phyloP scores from a whole-genome alignment of 371 early-diverging fungal species.

The Mucor piriformis region DNA sequence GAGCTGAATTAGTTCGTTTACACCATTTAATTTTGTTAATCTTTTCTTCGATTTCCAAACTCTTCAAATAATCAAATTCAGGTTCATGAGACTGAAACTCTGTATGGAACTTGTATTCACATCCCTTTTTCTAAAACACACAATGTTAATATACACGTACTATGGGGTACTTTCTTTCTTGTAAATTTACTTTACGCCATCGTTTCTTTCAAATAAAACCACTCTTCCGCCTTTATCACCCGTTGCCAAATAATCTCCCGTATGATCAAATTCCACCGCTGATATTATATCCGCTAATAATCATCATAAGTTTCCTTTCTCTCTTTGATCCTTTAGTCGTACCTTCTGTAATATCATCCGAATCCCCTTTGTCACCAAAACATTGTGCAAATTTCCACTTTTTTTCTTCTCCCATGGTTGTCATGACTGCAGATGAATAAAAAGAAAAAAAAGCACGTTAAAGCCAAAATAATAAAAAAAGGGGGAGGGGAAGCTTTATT shows the following conservation, averaged over 20 bases:
- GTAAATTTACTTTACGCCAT: slow-evolving; percentile 70
- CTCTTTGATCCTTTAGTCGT: slow-evolving; percentile 11
- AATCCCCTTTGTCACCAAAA: slow-evolving; percentile 98
- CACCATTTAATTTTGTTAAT: slow-evolving; percentile 99
- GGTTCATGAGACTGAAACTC: slow-evolving; percentile 99
- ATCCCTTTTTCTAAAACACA: slow-evolving; percentile 88
- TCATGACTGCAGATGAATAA: not conserved
- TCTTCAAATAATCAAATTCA: slow-evolving; percentile 99
- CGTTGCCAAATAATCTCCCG: slow-evolving; percentile 96
- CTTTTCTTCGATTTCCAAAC: slow-evolving; percentile 99
- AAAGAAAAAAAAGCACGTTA: not conserved
- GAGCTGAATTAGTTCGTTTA: slow-evolving; percentile 91
- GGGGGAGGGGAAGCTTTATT: too few species aligned
- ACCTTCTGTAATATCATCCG: slow-evolving; percentile 98
- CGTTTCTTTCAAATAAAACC: slow-evolving; percentile 95
- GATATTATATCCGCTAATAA: slow-evolving; percentile 95
- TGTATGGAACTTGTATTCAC: slow-evolving; percentile 98
- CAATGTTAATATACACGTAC: not conserved
- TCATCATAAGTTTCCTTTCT: not conserved
- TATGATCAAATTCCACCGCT: slow-evolving; percentile 96
- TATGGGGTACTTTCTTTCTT: too few species aligned
- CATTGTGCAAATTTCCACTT: slow-evolving; percentile 96
- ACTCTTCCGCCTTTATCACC: slow-evolving; percentile 98
- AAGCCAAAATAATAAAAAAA: too few species aligned
- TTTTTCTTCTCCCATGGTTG: slow-evolving; percentile 5